A percentile compares a stretch with the other conserved stretches of the same genome.
Conservation (phyloP, 257 asterid species). For the Striga asiatica region DNA sequence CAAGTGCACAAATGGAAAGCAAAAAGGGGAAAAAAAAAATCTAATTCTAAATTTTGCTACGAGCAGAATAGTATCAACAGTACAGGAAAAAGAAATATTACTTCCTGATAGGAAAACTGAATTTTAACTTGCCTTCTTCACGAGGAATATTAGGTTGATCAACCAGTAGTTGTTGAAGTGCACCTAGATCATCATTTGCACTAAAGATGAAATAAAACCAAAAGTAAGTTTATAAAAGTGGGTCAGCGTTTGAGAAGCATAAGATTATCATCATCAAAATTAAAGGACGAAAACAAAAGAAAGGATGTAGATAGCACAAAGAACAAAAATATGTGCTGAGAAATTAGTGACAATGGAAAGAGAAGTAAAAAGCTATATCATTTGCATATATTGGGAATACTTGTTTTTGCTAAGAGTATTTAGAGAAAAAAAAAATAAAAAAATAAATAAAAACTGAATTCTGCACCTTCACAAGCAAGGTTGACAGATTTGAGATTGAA, state of each 20-base stretch:
- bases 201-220: slow-evolving; percentile 28
- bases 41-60: no score
- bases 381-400: no score
- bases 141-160: slow-evolving; percentile 79
- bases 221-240: not conserved
- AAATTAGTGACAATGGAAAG: no score
- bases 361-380: no score
- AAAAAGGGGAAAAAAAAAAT: not conserved
- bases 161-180: slow-evolving; percentile 53
- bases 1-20: not conserved
- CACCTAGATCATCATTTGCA: slow-evolving; percentile 40
- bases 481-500: no score
- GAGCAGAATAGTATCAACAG: not conserved
- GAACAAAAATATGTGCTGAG: no score
- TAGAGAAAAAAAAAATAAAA: no score
- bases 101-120: not conserved
- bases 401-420: no score
- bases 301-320: no score
- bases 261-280: not conserved
- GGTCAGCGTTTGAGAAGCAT: not conserved
- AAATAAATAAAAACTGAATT: no score
- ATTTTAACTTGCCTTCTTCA: slow-evolving; percentile 47
- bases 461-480: no score
- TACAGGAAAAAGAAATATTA: not conserved
- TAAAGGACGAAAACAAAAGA: no score